Evolutionary conservation across 768 basidiomycete species (phyloP), one percentile per base, ranked within the genome.

Genomic region (Boletus insuetus): DNA sequence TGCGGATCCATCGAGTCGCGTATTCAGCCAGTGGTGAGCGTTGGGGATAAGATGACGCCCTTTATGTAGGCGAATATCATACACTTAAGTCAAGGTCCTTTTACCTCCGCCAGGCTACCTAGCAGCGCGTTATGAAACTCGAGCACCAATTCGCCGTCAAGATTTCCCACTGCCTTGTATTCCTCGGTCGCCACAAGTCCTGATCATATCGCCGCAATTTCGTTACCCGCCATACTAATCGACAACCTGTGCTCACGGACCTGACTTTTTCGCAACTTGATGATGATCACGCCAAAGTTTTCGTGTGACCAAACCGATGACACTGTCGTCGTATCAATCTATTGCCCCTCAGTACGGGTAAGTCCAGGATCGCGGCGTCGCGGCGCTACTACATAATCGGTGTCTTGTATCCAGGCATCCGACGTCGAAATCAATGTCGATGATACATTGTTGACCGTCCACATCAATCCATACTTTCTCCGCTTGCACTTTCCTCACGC

Each of bases 401-500:
- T 29, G 34, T 53, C 41, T 16, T 29, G 7, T 41, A 19, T 40
- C 8, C 80, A 93, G 91, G 89, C 91, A 12, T 82, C 86, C 40
- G 91, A 93, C 59, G 82, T 85, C 32, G 91, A 93, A 68, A 85
- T 91, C 47, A 77, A 87, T 59, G 82, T 91, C 53, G 86, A 90
- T 64, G 82, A 82, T 50, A 81, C 81, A 26, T 70, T 87, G 46
- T 77, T 93, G 67, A 84, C 83, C 19, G 73, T 91, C 39, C 84
- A 93, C 63, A 81, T 92, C 67, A 89, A 88, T 55, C 91, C 91
- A 2, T 94, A 93, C 66, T 94, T 88, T 63, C 77, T 94, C 50
- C 85, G 90, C 2, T 77, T 94, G 58, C 83, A 85, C 63, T 91
- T 94, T 68, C 76, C 86, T 29, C 80, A 87, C 61, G 68, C 81